Base-by-base conservation (phyloP, 345 rosid species). In the Linum trigynum region DNA sequence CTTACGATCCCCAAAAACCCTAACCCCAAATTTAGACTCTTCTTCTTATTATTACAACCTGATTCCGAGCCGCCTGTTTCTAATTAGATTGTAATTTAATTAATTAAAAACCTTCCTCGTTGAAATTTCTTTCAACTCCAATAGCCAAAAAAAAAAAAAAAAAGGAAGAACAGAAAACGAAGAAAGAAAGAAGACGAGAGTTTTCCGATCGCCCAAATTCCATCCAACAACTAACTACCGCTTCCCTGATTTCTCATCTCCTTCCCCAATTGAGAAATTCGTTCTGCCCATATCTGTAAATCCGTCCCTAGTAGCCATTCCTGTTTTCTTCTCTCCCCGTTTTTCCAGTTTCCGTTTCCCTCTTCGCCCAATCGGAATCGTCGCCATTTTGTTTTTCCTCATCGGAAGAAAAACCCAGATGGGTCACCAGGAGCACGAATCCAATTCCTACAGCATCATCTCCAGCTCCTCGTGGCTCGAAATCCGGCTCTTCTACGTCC, bases 401-500 rank as follows among this genome's bases (percentile, higher is more conserved):
- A 41, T 41, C 45, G 45, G 45, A 41, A 41, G 5, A 7, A 2
- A 45, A 8, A 7, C 51, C 15, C 53, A 48, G 6, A 81, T 69
- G 80, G 78, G 61, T 65, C 70, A 65, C 55, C 78, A 69, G 69
- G 72, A 64, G 32, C 68, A 43, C 50, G 61, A 80, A 66, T 67
- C 77, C 15, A 81, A 81, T 53, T 76, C 90, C n/a, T 74, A 73
- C 55, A 62, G 80, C 55, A 69, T 78, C 56, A 61, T 74, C 8
- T 35, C 61, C 12, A 72, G 67, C 36, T 72, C 86, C 43, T 72
- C 84, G 15, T 84, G 94, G 92, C 85, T 91, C n/a, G 98, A 91
- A 79, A 86, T 87, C 73, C 84, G 96, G 61, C 75, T 91, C 65
- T 89, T 89, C 74, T 92, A 92, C 68, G 95, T 89, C 1, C 84